phyloP scores from a whole-genome alignment of 1,284 basidiomycete species.

The Boletus sp. region DNA sequence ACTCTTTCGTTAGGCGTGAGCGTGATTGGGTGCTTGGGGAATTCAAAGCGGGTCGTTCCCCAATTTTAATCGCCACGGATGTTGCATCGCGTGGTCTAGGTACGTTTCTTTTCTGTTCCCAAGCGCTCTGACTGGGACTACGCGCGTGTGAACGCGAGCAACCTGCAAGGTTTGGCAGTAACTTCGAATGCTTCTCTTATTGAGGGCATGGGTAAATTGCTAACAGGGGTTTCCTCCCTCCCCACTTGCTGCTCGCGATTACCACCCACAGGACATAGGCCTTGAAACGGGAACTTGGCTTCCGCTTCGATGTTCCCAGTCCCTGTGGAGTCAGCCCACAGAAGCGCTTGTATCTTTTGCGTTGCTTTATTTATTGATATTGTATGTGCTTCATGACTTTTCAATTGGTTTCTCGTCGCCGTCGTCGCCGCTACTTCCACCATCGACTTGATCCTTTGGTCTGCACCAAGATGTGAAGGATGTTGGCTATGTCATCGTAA shows the following conservation, averaged over 20 bases:
- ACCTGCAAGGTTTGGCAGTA: conserved; percentile 30
- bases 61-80: conserved; percentile 97
- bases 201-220: conserved; percentile 27
- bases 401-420: conserved; percentile 36
- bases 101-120: conserved; percentile 62
- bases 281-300: conserved; percentile 23
- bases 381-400: conserved; percentile 41
- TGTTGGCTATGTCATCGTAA: conserved; percentile 87
- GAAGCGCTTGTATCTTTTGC: conserved; percentile 56
- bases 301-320: conserved; percentile 19
- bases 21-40: conserved; percentile 99
- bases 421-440: conserved; percentile 36
- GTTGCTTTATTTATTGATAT: conserved; percentile 54
- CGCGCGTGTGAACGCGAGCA: conserved; percentile 30
- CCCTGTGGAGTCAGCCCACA: conserved; percentile 32
- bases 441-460: conserved; percentile 31
- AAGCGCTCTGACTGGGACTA: conserved; percentile 32
- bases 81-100: conserved; percentile 99
- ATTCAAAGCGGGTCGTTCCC: conserved; percentile 97
- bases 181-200: conserved; percentile 25
- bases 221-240: conserved; percentile 15
- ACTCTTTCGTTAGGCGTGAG: conserved; percentile 69
- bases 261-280: conserved; percentile 30
- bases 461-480: conserved; percentile 84
- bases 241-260: conserved; percentile 28